These are phyloP conservation scores for Colletotrichum brevisporum DNA, from an alignment of 2,329 filamentous ascomycete genomes.

Conservation along the genomic window DNA sequence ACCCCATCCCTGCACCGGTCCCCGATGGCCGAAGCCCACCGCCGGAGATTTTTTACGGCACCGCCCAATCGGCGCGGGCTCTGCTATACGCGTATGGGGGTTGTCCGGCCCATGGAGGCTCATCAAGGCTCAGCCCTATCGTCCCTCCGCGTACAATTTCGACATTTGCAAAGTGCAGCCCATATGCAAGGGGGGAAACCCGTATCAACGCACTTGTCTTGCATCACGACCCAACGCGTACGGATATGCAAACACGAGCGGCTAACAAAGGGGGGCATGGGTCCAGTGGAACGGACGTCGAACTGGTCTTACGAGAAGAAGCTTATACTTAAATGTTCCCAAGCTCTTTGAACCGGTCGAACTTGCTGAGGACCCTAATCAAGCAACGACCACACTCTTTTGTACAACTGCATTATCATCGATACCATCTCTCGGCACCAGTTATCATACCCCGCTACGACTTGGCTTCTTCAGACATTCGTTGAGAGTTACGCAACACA, in stretches of 20 bases:
- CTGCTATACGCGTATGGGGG: constrained; percentile 25
- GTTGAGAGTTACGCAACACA: too few species aligned
- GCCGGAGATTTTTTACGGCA: neutral
- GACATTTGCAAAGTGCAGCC: constrained; percentile 21
- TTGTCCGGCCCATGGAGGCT: neutral
- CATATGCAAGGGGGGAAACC: neutral
- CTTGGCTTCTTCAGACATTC: too few species aligned
- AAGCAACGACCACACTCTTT: too few species aligned
- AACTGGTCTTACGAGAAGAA: neutral
- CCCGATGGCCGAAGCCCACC: neutral
- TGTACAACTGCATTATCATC: too few species aligned
- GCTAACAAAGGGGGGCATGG: constrained; percentile 5
- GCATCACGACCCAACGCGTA: constrained; percentile 8
- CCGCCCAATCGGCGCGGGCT: neutral
- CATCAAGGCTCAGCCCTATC: constrained; percentile 33
- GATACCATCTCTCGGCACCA: too few species aligned
- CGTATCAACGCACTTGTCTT: constrained; percentile 4
- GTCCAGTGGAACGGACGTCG: neutral
- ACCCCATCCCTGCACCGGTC: neutral
- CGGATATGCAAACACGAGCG: constrained; percentile 14
- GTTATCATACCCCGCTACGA: too few species aligned
- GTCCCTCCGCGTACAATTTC: constrained; percentile 34
- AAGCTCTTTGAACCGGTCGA: neutral
- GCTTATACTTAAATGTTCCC: constrained; percentile 10
- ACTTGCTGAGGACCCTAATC: neutral